Conservation (phyloP, 176 grass and related monocot species). For the Zizania latifolia region DNA sequence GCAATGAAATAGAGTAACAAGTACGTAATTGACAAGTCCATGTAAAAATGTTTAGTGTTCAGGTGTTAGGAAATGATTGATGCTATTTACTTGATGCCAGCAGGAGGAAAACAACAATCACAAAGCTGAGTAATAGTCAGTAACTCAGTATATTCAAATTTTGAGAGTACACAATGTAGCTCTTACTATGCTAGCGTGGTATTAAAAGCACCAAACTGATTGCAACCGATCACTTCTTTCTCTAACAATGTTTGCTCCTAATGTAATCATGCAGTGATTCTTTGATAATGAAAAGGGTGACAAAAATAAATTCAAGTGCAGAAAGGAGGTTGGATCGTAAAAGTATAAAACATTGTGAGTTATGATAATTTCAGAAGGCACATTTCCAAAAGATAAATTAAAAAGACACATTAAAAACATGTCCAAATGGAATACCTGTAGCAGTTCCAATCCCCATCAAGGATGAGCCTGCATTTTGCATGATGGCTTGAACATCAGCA, state of each 20-base stretch:
- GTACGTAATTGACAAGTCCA: not conserved
- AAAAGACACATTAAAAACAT: not conserved
- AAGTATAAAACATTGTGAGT: not conserved
- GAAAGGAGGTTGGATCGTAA: not conserved
- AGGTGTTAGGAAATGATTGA: not conserved
- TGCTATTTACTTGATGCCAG: not conserved
- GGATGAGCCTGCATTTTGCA: slow-evolving; percentile 95
- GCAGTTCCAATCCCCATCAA: slow-evolving; percentile 98
- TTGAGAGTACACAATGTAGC: not conserved
- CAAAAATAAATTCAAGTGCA: not conserved
- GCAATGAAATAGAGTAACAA: not conserved
- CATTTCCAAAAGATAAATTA: not conserved
- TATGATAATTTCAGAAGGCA: not conserved
- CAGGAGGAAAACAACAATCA: not conserved
- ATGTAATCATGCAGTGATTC: not conserved
- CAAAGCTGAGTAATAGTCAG: not conserved
- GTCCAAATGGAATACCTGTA: slow-evolving; percentile 56
- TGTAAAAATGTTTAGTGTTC: not conserved
- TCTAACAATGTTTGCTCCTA: slow-evolving; percentile 12
- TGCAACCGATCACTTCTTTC: not conserved
- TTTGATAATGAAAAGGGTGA: not conserved
- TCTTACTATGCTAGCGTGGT: slow-evolving; percentile 1
- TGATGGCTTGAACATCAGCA: slow-evolving; percentile 94
- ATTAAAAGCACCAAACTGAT: not conserved
- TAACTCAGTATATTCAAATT: not conserved